A percentile compares a stretch with the other conserved stretches of the same genome.
Evolutionary conservation across 768 basidiomycete species (phyloP).

Genomic region (Lyophyllum semitale): DNA sequence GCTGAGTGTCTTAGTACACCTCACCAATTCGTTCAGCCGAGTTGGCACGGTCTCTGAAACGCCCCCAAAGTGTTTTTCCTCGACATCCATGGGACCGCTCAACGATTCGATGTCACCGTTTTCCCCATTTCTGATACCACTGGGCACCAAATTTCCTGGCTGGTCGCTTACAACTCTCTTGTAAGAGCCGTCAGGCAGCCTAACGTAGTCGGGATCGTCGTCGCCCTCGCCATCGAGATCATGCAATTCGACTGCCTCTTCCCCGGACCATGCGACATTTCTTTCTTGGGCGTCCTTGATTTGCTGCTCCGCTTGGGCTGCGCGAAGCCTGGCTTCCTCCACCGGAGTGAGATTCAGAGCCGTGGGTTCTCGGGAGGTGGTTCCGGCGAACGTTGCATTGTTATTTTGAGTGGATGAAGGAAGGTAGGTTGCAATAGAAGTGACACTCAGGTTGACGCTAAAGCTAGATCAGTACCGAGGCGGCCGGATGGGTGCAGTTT

Average conservation of each 20-base stretch:
- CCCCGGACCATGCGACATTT: constrained; percentile 66
- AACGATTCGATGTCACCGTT: constrained; percentile 53
- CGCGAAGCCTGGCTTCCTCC: constrained; percentile 55
- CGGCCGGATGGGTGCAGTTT: not conserved
- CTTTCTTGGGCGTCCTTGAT: constrained; percentile 60
- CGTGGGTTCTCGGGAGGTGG: constrained; percentile 29
- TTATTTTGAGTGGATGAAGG: constrained; percentile 65
- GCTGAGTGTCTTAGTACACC: constrained; percentile 6
- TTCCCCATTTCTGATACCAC: constrained; percentile 59
- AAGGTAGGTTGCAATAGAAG: constrained; percentile 73
- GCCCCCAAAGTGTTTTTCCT: constrained; percentile 54
- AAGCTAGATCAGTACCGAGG: not conserved
- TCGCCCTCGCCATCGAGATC: constrained; percentile 65
- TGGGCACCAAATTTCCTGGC: constrained; percentile 38
- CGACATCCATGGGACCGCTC: constrained; percentile 28
- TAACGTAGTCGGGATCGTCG: constrained; percentile 49
- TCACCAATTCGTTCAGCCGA: constrained; percentile 58
- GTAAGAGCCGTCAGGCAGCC: constrained; percentile 38
- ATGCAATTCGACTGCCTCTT: constrained; percentile 46
- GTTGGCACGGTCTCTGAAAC: constrained; percentile 51
- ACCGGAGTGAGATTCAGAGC: constrained; percentile 51
- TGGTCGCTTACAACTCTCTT: constrained; percentile 15
- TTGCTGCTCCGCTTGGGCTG: constrained; percentile 61
- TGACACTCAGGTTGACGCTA: constrained; percentile 71
- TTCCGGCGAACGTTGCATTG: constrained; percentile 56